phyloP scores from a whole-genome alignment of 2,329 filamentous ascomycete species.

The Aspergillus vadensis region DNA sequence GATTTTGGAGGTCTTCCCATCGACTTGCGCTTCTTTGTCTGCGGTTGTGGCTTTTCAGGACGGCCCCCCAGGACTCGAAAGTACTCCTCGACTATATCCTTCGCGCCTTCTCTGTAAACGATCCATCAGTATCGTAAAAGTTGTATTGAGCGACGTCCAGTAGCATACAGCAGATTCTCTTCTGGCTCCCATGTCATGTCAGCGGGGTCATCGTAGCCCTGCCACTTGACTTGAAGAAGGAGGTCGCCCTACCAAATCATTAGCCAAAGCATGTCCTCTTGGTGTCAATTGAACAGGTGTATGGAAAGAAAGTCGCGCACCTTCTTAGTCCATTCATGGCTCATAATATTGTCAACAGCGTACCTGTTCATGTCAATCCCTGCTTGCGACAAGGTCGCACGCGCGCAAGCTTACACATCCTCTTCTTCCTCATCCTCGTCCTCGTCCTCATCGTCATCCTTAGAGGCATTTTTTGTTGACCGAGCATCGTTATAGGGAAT shows the following conservation, averaged over 20 bases:
- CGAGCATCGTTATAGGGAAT: conserved; percentile 40
- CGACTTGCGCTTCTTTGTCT: conserved; percentile 39
- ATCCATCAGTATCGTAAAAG: conserved; percentile 20
- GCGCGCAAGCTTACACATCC: conserved; percentile 35
- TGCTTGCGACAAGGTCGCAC: conserved; percentile 9
- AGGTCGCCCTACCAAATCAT: conserved; percentile 38
- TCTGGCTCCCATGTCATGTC: conserved; percentile 52
- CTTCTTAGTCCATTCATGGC: conserved; percentile 40
- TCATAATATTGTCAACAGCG: conserved; percentile 43
- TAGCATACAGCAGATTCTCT: conserved; percentile 44
- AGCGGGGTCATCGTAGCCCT: conserved; percentile 46
- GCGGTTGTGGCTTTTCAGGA: conserved; percentile 33
- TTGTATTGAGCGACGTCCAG: neutral
- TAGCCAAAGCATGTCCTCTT: conserved; percentile 16
- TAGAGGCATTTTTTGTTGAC: conserved; percentile 18
- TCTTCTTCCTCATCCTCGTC: conserved; percentile 40
- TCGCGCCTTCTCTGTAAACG: conserved; percentile 39
- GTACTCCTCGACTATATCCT: conserved; percentile 45
- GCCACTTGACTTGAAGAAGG: conserved; percentile 50
- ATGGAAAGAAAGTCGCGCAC: conserved; percentile 28
- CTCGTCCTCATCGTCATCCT: conserved; percentile 29
- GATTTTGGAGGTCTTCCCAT: conserved; percentile 33
- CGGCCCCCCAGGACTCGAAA: conserved; percentile 45
- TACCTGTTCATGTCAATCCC: conserved; percentile 35
- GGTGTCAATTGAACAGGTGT: neutral